Evolutionary conservation across 1,284 basidiomycete genomes (phyloP).

Genomic region (Cryptococcus jaspeensis): DNA sequence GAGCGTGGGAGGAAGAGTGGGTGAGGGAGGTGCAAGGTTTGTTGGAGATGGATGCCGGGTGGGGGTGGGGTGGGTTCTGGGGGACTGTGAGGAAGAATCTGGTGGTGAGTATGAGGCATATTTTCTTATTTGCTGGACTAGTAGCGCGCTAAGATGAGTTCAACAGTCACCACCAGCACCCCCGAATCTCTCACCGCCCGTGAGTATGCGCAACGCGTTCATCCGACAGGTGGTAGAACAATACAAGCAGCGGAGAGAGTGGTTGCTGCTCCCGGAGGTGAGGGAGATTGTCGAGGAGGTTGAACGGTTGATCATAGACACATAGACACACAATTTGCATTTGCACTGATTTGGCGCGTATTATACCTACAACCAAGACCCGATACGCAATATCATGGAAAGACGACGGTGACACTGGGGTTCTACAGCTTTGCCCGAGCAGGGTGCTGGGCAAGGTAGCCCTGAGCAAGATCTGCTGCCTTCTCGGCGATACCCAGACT

Average conservation of each 20-base stretch:
- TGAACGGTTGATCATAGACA: constrained; percentile 15
- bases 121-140: neutral
- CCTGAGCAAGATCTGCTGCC: constrained; percentile 7
- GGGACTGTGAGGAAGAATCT: constrained; percentile 37
- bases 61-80: constrained; percentile 53
- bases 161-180: constrained; percentile 28
- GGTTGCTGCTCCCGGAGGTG: constrained; percentile 24
- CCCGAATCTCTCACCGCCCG: constrained; percentile 20
- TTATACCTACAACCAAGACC: too few relatives aligned
- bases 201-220: constrained; percentile 18
- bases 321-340: neutral
- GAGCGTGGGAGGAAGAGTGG: constrained; percentile 53
- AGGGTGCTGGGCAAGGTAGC: constrained; percentile 1
- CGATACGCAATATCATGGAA: too few relatives aligned
- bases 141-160: neutral
- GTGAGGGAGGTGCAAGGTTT: constrained; percentile 52
- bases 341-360: neutral
- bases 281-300: constrained; percentile 20
- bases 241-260: constrained; percentile 32
- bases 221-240: constrained; percentile 24
- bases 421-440: neutral
- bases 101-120: constrained; percentile 22
- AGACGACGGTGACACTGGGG: too few relatives aligned
- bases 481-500: constrained; percentile 15
- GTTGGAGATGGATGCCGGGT: constrained; percentile 53